Base-by-base conservation (phyloP, 345 rosid genomes). In the Brassica carinata region DNA sequence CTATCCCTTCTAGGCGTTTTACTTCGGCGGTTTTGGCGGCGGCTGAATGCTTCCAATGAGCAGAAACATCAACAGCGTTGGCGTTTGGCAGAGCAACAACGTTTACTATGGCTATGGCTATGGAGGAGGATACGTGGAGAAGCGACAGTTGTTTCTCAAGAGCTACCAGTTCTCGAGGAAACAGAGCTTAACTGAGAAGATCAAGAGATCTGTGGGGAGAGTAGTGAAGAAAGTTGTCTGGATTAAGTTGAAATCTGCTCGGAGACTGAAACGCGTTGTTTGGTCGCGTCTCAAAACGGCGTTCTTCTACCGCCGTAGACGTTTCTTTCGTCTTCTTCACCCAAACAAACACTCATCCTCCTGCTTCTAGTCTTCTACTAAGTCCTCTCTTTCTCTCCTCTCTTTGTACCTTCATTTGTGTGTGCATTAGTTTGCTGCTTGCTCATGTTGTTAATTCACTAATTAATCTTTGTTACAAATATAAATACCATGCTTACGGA, bases 91-190 rank as follows among this genome's bases (percentile, higher is more conserved):
- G 34, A 80, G 75, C 36, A 80, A 13, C 7, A 76, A 59, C 66
- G 33, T 74, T 34, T 76, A 71, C 81, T 76, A 76, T 30, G 69
- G 77, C 5, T 64, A 75, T 57, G 80, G 83, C 15, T 65, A 75
- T 2, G 77, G 79, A 63, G 77, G 84, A 58, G 81, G 77, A 62
- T 77, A 81, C 53, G 84, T 89, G 85, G 97, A 92, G 91, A 92
- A 92, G 91, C 83, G 98, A 70, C 96, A 90, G 80, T 23, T 89
- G 64, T 94, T 94, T 64, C 72, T 92, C 43, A 87, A 91, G 63
- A 94, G 96, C 84, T 90, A 94, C 77, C 96, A 90, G 64, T 94
- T 94, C 85, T 79, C 90, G 31, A 83, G 93, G 64, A 92, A 90
- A 76, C 82, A 76, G 83, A 87, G 88, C 53, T 51, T 92, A 23